Conservation (phyloP, 768 basidiomycete genomes). For the Neoboletus brunneissimus region DNA sequence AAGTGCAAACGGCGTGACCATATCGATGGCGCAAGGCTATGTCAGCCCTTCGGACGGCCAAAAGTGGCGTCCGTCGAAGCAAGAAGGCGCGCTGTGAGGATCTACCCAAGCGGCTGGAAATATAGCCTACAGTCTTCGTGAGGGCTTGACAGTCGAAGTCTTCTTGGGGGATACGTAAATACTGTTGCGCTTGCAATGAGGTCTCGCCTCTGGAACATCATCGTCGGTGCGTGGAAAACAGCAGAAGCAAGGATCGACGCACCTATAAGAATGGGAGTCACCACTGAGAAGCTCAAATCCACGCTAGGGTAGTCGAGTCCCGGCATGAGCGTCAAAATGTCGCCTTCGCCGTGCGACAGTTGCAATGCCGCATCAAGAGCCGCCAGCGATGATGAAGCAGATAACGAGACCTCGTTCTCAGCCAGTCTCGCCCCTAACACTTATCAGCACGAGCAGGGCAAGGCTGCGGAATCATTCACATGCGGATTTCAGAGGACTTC, state of each 20-base stretch:
- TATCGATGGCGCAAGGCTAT: neutral
- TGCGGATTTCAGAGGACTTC: neutral
- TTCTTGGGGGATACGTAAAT: conserved; percentile 7
- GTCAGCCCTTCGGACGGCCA: neutral
- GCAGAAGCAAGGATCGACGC: neutral
- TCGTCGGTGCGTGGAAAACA: neutral
- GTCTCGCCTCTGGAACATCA: conserved; percentile 2
- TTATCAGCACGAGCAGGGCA: neutral
- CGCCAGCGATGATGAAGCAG: conserved; percentile 4
- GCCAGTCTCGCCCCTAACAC: neutral
- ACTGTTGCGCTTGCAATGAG: neutral
- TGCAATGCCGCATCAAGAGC: conserved; percentile 1
- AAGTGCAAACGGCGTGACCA: neutral
- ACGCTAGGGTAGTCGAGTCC: neutral
- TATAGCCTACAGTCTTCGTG: conserved; percentile 17
- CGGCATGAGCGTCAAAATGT: neutral
- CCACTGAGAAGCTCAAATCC: conserved; percentile 2
- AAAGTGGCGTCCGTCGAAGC: neutral
- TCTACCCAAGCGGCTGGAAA: neutral
- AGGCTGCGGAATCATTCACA: conserved; percentile 7
- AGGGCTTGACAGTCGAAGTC: conserved; percentile 8
- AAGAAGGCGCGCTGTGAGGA: neutral
- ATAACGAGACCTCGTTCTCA: neutral
- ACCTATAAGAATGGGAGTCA: conserved; percentile 4
- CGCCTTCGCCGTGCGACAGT: neutral